Evolutionary conservation across 2,329 filamentous ascomycete genomes (phyloP), one percentile per base, ranked within the genome.

Genomic region (Teratosphaeria gauchensis): DNA sequence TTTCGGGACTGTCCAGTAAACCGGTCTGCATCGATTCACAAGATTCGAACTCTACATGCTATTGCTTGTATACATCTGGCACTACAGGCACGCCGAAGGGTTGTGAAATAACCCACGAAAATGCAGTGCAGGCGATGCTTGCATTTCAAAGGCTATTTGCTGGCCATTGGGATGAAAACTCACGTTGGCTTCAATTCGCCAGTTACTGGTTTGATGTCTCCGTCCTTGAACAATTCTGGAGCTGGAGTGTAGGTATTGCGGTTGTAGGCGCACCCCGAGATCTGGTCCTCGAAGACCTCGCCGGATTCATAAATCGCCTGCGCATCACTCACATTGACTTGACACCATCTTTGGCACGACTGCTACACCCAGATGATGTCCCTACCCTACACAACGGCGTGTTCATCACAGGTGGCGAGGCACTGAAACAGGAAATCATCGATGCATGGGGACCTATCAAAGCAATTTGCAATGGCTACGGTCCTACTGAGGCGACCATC

Each of bases 381-480:
- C 91, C 92, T 1, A 87, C 81, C 31, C 77, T 96, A 1, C 90
- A 87, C 63, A 82, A 81, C 53, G 91, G 92, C 2, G 88, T 96
- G 0, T 96, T 96, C 70, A 96, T 96, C 64, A 96, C 92, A 0
- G 92, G 92, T 7, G 92, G 92, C 2, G 92, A 96, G 71, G 85
- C 89, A 56, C 76, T 96, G 19, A 92, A 90, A 65, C 89, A 94
- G 68, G 92, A 96, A 62, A 95, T 96, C 54, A 77, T 96, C 1
- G 88, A 95, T 66, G 82, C 79, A 0, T 96, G 92, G 92, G 92
- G 92, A 0, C 80, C 86, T 0, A 81, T 86, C 58, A 80, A 80
- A 1, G 90, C 91, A 51, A 91, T 97, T 14, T 92, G 95, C 76
- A 96, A 96, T 67, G 91, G 90, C 2, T 80, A 96, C 64, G 92